Conservation (phyloP, 2,329 filamentous ascomycete genomes). For the Myriosclerotinia curreyana region DNA sequence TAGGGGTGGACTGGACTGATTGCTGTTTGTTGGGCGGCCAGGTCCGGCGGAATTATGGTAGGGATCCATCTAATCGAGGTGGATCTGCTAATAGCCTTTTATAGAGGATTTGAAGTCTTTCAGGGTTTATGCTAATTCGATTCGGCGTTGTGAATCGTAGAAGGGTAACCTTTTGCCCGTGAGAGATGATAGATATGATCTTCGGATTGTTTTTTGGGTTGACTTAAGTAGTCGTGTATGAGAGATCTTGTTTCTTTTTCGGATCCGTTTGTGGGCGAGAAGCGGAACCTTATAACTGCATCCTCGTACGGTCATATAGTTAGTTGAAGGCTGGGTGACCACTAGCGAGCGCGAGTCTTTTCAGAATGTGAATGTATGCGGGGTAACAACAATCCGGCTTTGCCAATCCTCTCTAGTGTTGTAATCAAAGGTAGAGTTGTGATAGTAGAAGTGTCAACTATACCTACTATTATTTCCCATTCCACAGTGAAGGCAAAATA, state of each 20-base stretch:
- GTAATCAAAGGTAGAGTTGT: not conserved
- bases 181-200: not conserved
- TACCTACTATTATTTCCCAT: not conserved
- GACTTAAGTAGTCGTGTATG: not conserved
- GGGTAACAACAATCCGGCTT: not conserved
- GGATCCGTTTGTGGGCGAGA: too few species aligned
- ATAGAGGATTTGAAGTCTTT: not conserved
- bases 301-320: not conserved
- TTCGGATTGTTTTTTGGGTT: not conserved
- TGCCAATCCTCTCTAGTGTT: not conserved
- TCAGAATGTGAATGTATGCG: not conserved
- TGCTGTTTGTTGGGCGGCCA: too few species aligned
- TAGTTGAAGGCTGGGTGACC: too few species aligned
- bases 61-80: not conserved
- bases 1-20: too few species aligned
- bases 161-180: too few species aligned
- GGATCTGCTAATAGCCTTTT: too few species aligned
- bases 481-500: too few species aligned
- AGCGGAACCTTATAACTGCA: too few species aligned
- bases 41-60: too few species aligned
- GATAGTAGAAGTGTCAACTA: too few species aligned
- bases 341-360: not conserved
- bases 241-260: not conserved
- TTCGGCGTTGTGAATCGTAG: not conserved
- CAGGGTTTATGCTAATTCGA: too few species aligned